Evolutionary conservation across 805 yeast genomes (phyloP).

Genomic region (Wickerhamomyces chambardii): DNA sequence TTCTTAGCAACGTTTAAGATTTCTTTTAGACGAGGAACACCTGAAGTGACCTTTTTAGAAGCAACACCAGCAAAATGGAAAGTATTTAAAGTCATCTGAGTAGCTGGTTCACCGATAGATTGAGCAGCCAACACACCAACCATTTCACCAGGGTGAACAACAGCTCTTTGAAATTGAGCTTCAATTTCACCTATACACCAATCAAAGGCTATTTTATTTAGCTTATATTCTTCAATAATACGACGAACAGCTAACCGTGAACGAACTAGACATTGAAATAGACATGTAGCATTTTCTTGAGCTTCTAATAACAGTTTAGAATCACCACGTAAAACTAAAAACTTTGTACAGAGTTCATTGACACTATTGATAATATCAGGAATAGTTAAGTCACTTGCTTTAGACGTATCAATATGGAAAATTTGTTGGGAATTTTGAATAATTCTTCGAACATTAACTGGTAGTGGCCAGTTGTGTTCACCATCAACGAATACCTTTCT

Average conservation of each 20-base stretch:
- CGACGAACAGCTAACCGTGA: slow-evolving; percentile 89
- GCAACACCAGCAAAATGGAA: slow-evolving; percentile 99
- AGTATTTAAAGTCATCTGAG: slow-evolving; percentile 95
- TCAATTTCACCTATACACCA: slow-evolving; percentile 96
- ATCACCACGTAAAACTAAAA: slow-evolving; percentile 77
- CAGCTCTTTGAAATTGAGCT: slow-evolving; percentile 83
- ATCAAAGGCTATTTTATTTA: slow-evolving; percentile 80
- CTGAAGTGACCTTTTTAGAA: slow-evolving; percentile 90
- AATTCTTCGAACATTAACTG: slow-evolving; percentile 94
- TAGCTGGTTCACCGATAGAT: slow-evolving; percentile 97
- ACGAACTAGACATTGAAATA: slow-evolving; percentile 88
- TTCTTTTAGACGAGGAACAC: slow-evolving; percentile 97
- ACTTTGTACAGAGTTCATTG: slow-evolving; percentile 51
- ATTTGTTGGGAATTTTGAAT: slow-evolving; percentile 96
- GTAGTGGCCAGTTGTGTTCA: slow-evolving; percentile 95
- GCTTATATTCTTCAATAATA: slow-evolving; percentile 81
- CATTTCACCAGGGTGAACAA: slow-evolving; percentile 97
- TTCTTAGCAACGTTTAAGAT: slow-evolving; percentile 97
- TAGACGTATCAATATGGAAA: slow-evolving; percentile 85
- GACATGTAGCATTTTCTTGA: slow-evolving; percentile 81
- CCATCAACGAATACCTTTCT: slow-evolving; percentile 88
- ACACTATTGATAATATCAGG: slow-evolving; percentile 74
- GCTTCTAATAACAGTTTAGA: slow-evolving; percentile 72
- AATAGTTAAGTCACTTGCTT: slow-evolving; percentile 84
- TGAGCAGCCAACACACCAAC: slow-evolving; percentile 97